Base-by-base conservation (phyloP, 371 early-diverging fungal species). In the Caulochytrium protostelioides region DNA sequence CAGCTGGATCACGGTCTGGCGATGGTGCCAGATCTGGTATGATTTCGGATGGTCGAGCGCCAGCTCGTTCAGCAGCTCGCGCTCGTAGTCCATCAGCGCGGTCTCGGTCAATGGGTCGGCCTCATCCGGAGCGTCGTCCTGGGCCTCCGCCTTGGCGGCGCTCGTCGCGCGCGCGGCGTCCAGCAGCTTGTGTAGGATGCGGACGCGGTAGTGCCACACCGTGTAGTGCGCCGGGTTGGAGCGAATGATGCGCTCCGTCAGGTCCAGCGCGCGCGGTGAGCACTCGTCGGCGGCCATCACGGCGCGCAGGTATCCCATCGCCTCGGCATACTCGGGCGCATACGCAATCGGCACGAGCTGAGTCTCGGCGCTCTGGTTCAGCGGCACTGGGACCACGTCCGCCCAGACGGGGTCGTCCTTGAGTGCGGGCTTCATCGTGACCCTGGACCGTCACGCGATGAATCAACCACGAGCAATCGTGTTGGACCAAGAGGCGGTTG, bases 11-110 rank as follows among this genome's bases (percentile, higher is more conserved):
- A 92, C 42, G 1, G 74, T 65, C 55, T 83, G 83, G 12, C 95
- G 76, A 54, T 92, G 83, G 43, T 81, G 83, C 86, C 87, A 89
- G 18, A 87, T 68, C 57, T 94, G 94, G 57, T 91, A 91, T 43
- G 75, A 80, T 48, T 95, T 95, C 14, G 83, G 81, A 41, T 81
- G 62, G 17, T 72, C 71, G 4, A 43, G 50, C 4, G 76, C 74
- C 43, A 85, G 60, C 6, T 57, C 54, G 18, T 71, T 55, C 13
- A 84, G 54, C 54, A 72, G 84, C 2, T 69, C 69, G 8, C 90
- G 59, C 46, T 95, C 97, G 9, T 51, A 35, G 8, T 50, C 27
- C 22, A 83, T n/a, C n/a, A n/a, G n/a, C n/a, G n/a, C n/a, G n/a
- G n/a, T n/a, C n/a, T n/a, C n/a, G n/a, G n/a, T n/a, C n/a, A n/a